These are phyloP conservation scores for Tardiomyces blankii DNA, from an alignment of 1,139 yeast species.

Conservation along the genomic window DNA sequence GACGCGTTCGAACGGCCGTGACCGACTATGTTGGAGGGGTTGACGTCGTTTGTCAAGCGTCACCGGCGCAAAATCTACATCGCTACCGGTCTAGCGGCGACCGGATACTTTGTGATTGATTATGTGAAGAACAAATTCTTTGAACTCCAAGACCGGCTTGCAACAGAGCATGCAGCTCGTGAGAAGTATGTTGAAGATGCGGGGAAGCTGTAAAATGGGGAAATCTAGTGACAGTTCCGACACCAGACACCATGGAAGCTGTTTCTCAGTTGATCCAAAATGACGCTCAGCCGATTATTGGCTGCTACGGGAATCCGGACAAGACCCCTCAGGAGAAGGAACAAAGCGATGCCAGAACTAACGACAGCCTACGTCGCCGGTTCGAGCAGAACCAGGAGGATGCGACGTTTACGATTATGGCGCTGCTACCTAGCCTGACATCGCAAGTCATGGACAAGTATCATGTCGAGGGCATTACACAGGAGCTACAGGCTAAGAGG, in stretches of 20 bases:
- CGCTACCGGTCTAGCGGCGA: constrained; percentile 47
- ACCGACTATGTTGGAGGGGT: constrained; percentile 33
- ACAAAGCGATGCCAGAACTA: no score
- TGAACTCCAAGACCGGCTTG: constrained; percentile 56
- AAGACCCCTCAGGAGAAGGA: no score
- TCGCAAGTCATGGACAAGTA: constrained; percentile 50
- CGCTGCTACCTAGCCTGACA: constrained; percentile 68
- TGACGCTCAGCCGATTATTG: no score
- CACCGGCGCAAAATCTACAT: constrained; percentile 51
- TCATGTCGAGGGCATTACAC: constrained; percentile 66
- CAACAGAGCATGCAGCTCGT: constrained; percentile 65
- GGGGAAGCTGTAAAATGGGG: no score
- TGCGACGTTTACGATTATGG: constrained; percentile 74
- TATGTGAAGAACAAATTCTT: constrained; percentile 50
- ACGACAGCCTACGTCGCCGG: constrained; percentile 30
- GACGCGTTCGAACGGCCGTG: not conserved
- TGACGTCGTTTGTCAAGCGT: constrained; percentile 46
- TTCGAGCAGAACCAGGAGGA: constrained; percentile 91
- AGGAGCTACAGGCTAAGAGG: constrained; percentile 45
- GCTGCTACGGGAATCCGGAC: no score
- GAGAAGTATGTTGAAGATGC: constrained; percentile 37
- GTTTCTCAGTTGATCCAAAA: no score
- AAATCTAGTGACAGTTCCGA: no score
- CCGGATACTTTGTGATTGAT: constrained; percentile 46
- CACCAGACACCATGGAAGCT: no score